A percentile compares a stretch with the other conserved stretches of the same genome.
phyloP scores from a whole-genome alignment of 768 basidiomycete genomes.

The Pulveroboletus ravenelii region DNA sequence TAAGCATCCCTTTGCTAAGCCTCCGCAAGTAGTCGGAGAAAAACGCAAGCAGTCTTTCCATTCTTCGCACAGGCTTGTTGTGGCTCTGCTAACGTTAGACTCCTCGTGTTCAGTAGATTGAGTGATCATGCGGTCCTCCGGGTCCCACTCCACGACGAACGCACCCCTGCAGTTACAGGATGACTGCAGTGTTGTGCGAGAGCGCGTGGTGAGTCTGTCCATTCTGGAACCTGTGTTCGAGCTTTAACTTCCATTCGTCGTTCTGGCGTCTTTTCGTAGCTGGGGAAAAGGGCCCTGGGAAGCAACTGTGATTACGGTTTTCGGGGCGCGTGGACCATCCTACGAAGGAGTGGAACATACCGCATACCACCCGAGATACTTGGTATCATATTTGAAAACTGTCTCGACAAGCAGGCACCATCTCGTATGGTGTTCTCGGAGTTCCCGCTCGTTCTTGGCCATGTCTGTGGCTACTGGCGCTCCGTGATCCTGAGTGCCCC shows the following conservation, averaged over 20 bases:
- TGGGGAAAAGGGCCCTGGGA: neutral
- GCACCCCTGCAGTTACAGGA: neutral
- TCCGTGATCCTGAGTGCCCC: slow-evolving; percentile 11
- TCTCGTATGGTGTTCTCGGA: slow-evolving; percentile 3
- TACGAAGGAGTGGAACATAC: neutral
- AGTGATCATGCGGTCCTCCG: neutral
- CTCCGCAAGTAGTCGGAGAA: no score
- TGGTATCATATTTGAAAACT: slow-evolving; percentile 22
- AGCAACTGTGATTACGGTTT: neutral
- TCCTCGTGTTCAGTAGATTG: neutral
- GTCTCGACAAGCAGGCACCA: slow-evolving; percentile 3
- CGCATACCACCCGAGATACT: slow-evolving; percentile 38
- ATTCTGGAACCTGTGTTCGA: neutral
- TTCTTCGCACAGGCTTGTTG: no score
- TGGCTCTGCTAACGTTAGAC: neutral
- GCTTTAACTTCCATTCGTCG: neutral
- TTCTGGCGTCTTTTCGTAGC: slow-evolving; percentile 1
- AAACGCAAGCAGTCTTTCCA: no score
- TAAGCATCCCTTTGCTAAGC: no score
- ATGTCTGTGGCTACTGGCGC: slow-evolving; percentile 27
- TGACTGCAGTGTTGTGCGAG: no score
- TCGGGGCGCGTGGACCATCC: neutral
- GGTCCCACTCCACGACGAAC: neutral
- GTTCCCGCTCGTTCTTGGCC: slow-evolving; percentile 23
- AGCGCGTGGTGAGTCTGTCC: slow-evolving; percentile 9